Base-by-base conservation (phyloP, 495 filamentous ascomycete genomes). In the Trichoderma reesei region DNA sequence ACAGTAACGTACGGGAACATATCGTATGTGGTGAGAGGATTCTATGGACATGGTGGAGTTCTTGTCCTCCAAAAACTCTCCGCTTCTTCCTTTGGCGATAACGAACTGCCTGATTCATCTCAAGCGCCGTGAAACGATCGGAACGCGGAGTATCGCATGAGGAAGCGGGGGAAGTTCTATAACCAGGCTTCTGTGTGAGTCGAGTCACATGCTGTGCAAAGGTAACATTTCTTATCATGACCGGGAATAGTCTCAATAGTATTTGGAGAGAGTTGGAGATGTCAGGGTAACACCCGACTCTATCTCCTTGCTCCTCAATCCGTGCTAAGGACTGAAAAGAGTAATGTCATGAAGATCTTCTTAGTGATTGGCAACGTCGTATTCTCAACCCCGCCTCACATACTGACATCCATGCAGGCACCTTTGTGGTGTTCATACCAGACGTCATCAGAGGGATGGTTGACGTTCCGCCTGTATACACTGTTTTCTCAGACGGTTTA, bases 91-190 rank as follows among this genome's bases (percentile, higher is more conserved):
- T 33, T 26, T n/a, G 31, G 20, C 6, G 51, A 56, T 56, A 56
- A 56, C 51, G 20, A 56, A 56, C 51, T 56, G 51, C 51, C 51
- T 26, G 16, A 56, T 56, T 56, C 51, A 56, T 56, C 9, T 56
- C 26, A 56, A 56, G 48, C 51, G 51, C 26, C 51, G 51, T 56
- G 11, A 34, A 2, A 56, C 26, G 20, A 33, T 56, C 51, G 51
- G 51, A 9, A 34, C 18, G 26, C 51, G 26, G 51, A 56, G 26
- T 26, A 33, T 56, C 11, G n/a, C 9, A 31, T 56, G 51, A 36
- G 13, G 51, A 56, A 31, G 48, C 48, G 51, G 51, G 51, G 51
- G 51, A 56, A 16, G 3, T 34, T 56, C 10, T 34, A 34, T 31
- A 26, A 33, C 34, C 26, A 56, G 34, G 51, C 10, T 4, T 31